Evolutionary conservation across 768 basidiomycete species (phyloP).

Genomic region (Sutorius australiensis): DNA sequence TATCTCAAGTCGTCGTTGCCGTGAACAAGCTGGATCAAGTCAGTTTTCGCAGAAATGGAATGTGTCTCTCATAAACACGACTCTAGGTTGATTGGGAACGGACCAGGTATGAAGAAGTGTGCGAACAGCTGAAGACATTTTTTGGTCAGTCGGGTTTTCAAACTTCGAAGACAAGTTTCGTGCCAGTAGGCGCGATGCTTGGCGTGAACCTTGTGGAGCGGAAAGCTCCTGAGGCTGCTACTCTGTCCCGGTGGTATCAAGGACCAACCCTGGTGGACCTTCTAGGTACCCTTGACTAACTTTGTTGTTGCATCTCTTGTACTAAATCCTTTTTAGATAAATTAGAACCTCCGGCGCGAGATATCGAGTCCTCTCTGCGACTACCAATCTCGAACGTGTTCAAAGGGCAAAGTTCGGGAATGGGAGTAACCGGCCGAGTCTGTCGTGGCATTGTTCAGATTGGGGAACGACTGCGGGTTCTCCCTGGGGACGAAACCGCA

Average conservation of each 20-base stretch:
- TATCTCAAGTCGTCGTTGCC: slow-evolving; percentile 85
- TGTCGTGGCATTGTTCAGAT: slow-evolving; percentile 89
- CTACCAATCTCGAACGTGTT: slow-evolving; percentile 95
- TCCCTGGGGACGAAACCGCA: slow-evolving; percentile 90
- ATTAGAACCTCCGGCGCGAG: slow-evolving; percentile 75
- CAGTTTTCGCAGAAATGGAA: slow-evolving; percentile 16
- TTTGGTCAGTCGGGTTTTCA: slow-evolving; percentile 85
- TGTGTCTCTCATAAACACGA: not conserved
- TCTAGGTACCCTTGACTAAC: slow-evolving; percentile 52
- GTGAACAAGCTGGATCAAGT: slow-evolving; percentile 96
- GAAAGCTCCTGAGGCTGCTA: slow-evolving; percentile 43
- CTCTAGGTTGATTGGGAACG: slow-evolving; percentile 82
- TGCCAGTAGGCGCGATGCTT: slow-evolving; percentile 86
- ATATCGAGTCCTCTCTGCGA: slow-evolving; percentile 72
- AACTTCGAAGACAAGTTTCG: slow-evolving; percentile 71
- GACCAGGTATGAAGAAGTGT: slow-evolving; percentile 83
- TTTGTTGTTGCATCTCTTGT: not conserved
- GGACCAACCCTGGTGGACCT: slow-evolving; percentile 83
- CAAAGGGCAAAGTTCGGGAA: slow-evolving; percentile 77
- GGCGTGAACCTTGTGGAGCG: slow-evolving; percentile 75
- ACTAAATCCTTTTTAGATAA: slow-evolving; percentile 49
- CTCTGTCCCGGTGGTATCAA: slow-evolving; percentile 70
- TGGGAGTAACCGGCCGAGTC: slow-evolving; percentile 77
- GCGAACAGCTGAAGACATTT: slow-evolving; percentile 69
- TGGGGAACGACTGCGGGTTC: slow-evolving; percentile 79